phyloP scores from a whole-genome alignment of 2,329 filamentous ascomycete genomes.

The Aspergillus sp. region DNA sequence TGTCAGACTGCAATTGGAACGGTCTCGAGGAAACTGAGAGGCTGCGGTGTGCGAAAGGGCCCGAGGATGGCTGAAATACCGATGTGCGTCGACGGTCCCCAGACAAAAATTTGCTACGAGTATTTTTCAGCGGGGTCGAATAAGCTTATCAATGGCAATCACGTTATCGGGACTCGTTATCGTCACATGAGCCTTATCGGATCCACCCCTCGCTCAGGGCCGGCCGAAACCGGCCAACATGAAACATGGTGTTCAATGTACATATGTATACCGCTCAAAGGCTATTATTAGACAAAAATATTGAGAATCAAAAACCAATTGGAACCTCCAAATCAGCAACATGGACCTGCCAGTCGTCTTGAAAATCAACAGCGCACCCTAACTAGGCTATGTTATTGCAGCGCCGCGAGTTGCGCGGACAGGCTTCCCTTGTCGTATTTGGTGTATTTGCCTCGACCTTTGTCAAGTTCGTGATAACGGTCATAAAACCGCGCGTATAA shows the following conservation, averaged over 20 bases:
- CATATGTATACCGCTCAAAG: not conserved
- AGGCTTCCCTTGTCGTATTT: slow-evolving; percentile 91
- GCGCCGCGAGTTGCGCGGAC: slow-evolving; percentile 57
- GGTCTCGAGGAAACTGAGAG: slow-evolving; percentile 21
- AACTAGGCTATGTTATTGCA: slow-evolving; percentile 28
- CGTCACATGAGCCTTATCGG: slow-evolving; percentile 22
- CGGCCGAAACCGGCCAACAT: slow-evolving; percentile 3
- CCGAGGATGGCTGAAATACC: slow-evolving; percentile 10
- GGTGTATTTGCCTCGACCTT: slow-evolving; percentile 96
- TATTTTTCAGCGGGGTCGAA: slow-evolving; percentile 28
- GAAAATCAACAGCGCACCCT: not conserved
- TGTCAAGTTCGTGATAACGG: slow-evolving; percentile 94
- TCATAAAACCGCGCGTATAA: slow-evolving; percentile 96
- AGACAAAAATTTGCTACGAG: slow-evolving; percentile 31
- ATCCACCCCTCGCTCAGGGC: not conserved
- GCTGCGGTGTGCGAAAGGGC: slow-evolving; percentile 12
- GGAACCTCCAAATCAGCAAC: not conserved
- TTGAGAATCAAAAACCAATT: not conserved
- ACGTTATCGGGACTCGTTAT: slow-evolving; percentile 34
- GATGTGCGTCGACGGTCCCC: slow-evolving; percentile 16
- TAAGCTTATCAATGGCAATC: slow-evolving; percentile 38
- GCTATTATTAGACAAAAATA: not conserved
- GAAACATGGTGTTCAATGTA: too few species aligned
- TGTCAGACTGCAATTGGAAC: slow-evolving; percentile 23
- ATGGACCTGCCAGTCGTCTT: slow-evolving; percentile 1